Percentiles rank a stretch among this genome's conserved stretches.
Evolutionary conservation across 75 land plant species (phyloP).

Genomic region (Larix kaempferi): DNA sequence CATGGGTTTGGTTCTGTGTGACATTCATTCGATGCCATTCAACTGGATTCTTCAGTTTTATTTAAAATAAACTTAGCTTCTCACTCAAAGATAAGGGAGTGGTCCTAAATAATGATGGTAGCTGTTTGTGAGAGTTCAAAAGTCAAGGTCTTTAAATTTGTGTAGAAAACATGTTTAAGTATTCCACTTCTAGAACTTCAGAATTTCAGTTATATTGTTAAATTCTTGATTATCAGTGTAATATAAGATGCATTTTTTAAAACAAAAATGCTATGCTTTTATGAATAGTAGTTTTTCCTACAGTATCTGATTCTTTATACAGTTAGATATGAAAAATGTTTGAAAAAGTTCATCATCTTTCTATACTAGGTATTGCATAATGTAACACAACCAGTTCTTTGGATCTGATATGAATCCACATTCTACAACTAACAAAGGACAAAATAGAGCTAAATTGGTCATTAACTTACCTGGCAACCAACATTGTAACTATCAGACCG

Average conservation of each 20-base stretch:
- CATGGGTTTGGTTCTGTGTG: no score
- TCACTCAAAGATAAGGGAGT: background rate
- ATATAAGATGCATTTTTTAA: no score
- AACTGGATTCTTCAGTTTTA: no score
- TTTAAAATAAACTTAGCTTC: background rate
- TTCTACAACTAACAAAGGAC: background rate
- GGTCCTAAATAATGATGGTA: no score
- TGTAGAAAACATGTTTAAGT: background rate
- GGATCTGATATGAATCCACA: background rate
- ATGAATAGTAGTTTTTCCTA: background rate
- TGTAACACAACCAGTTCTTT: background rate
- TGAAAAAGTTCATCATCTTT: background rate
- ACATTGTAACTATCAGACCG: constrained; percentile 8
- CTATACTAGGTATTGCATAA: background rate
- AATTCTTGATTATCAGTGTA: no score
- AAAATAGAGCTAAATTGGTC: background rate
- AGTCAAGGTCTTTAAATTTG: background rate
- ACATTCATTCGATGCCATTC: no score
- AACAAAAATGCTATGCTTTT: background rate
- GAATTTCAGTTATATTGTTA: background rate
- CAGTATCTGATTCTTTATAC: background rate
- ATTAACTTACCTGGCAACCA: constrained; percentile 38
- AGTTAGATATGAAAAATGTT: background rate
- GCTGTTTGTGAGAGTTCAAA: background rate
- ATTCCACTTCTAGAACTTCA: background rate